phyloP scores from a whole-genome alignment of 2,329 filamentous ascomycete genomes.

The Phialophora expanda region DNA sequence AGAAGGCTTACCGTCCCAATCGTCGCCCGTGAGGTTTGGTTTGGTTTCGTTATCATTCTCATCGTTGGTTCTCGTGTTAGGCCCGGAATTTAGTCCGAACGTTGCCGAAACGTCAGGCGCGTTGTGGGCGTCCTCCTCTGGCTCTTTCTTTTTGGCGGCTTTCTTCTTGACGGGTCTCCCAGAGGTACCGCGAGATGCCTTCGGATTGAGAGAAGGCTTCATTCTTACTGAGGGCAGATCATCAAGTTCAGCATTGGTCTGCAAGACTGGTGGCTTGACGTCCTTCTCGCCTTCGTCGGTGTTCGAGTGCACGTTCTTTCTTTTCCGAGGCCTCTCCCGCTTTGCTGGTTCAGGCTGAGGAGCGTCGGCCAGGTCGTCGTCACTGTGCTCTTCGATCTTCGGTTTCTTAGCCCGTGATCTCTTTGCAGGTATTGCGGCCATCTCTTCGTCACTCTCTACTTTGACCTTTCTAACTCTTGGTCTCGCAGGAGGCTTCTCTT shows the following conservation, averaged over 20 bases:
- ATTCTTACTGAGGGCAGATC: background rate
- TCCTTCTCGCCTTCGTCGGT: background rate
- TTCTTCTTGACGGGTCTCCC: background rate
- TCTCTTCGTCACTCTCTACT: slow-evolving; percentile 41
- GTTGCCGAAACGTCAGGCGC: too few species aligned
- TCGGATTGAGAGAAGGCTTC: background rate
- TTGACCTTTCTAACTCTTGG: slow-evolving; percentile 57
- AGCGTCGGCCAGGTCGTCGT: slow-evolving; percentile 31
- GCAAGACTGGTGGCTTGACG: background rate
- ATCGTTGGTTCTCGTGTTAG: too few species aligned
- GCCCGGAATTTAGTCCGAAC: too few species aligned
- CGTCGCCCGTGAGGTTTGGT: background rate
- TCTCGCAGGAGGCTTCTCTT: slow-evolving; percentile 41
- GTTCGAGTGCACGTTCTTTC: background rate
- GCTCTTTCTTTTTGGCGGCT: background rate
- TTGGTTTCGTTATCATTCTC: background rate
- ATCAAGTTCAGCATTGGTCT: background rate
- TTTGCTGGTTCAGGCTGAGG: slow-evolving; percentile 5
- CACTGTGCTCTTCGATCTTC: slow-evolving; percentile 41
- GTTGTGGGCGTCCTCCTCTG: background rate
- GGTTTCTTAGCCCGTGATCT: slow-evolving; percentile 35
- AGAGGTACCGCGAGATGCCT: too few species aligned
- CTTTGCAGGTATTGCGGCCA: slow-evolving; percentile 4
- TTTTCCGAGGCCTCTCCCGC: slow-evolving; percentile 4
- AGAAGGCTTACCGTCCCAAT: background rate